These are phyloP conservation scores for Mortierella sp. DNA, from an alignment of 371 early-diverging fungal species.

Conservation along the genomic window DNA sequence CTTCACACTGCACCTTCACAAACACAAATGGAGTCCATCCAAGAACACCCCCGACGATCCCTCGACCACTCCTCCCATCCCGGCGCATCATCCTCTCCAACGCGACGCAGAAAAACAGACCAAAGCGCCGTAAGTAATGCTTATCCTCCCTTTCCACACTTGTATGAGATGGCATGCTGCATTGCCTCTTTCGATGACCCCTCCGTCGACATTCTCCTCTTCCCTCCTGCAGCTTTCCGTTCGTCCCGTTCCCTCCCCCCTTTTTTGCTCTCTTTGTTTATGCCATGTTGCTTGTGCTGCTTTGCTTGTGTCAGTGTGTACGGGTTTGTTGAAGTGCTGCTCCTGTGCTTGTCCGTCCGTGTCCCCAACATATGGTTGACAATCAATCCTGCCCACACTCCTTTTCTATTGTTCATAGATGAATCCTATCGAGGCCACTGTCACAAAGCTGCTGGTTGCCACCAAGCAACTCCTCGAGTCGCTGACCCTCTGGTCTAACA, in stretches of 20 bases:
- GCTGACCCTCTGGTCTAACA: conserved; percentile 68
- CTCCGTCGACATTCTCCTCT: background rate
- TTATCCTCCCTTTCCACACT: background rate
- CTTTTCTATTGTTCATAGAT: conserved; percentile 43
- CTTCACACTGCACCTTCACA: background rate
- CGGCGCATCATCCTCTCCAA: conserved; percentile 2
- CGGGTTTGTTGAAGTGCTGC: background rate
- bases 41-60: conserved; percentile 9
- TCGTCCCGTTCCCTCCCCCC: background rate
- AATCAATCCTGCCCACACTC: background rate
- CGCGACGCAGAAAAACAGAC: conserved; percentile 26
- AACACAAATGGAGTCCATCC: background rate
- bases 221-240: conserved; percentile 1
- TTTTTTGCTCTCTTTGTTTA: background rate
- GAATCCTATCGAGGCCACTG: conserved; percentile 66
- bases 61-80: conserved; percentile 12
- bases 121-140: conserved; percentile 12
- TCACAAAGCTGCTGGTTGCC: conserved; percentile 65
- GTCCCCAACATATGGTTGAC: background rate
- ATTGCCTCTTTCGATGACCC: background rate
- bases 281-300: background rate
- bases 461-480: conserved; percentile 70
- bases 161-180: background rate
- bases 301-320: background rate
- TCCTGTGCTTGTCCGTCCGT: background rate